Percentiles rank a stretch among this genome's conserved stretches.
phyloP scores from a whole-genome alignment of 2,329 filamentous ascomycete species.

The Furcasterigmium furcatum region DNA sequence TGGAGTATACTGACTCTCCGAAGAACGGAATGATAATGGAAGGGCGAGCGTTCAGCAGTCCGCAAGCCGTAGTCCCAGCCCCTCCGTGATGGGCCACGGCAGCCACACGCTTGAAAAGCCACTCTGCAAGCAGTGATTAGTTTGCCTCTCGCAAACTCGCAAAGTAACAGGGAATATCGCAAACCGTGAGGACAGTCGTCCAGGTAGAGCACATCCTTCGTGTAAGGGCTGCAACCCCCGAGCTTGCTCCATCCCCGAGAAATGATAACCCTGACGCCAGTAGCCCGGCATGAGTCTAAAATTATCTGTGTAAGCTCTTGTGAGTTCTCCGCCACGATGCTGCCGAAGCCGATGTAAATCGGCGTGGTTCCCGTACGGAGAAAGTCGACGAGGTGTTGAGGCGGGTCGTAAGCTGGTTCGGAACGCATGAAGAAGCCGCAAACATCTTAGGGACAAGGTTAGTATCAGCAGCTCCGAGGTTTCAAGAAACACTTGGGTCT shows the following conservation, averaged over 20 bases:
- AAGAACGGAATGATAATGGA: constrained; percentile 10
- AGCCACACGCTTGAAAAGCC: constrained; percentile 9
- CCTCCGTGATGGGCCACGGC: constrained; percentile 10
- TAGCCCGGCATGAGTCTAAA: constrained; percentile 5
- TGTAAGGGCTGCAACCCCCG: neutral
- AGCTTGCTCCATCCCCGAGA: constrained; percentile 24
- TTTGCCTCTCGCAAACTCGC: too few species aligned
- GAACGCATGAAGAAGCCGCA: constrained; percentile 67
- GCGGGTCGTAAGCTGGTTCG: constrained; percentile 50
- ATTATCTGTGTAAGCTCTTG: constrained; percentile 7
- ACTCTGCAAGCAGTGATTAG: constrained; percentile 1
- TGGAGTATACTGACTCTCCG: constrained; percentile 5
- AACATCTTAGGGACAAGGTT: constrained; percentile 24
- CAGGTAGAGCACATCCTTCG: constrained; percentile 1
- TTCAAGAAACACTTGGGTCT: too few species aligned
- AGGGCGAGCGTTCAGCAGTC: constrained; percentile 5
- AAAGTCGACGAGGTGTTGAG: constrained; percentile 50
- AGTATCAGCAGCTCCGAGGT: too few species aligned
- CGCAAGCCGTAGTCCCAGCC: constrained; percentile 9
- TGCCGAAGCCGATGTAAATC: constrained; percentile 9
- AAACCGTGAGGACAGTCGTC: constrained; percentile 5
- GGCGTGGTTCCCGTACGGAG: constrained; percentile 51
- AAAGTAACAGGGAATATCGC: neutral
- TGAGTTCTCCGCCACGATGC: constrained; percentile 5
- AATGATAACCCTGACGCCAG: constrained; percentile 20